These are phyloP conservation scores for Cochlearia excelsa DNA, from an alignment of 345 rosid species.

Conservation along the genomic window DNA sequence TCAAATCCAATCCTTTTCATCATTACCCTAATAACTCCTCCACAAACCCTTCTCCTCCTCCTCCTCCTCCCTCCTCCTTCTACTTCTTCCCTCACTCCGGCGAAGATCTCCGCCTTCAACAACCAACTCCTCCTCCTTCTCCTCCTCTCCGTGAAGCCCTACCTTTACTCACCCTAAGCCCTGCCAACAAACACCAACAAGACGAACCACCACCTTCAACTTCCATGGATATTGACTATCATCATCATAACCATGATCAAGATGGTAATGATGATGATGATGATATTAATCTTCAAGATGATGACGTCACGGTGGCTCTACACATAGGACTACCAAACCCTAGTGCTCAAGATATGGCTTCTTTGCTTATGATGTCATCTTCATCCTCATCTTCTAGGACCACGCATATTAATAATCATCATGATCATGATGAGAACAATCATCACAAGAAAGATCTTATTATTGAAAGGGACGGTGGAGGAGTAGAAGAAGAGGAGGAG, in stretches of 20 bases:
- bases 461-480: conserved; percentile 5
- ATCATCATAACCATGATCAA: conserved; percentile 30
- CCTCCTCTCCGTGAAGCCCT: conserved; percentile 89
- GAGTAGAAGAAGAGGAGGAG: not conserved
- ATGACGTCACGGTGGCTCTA: conserved; percentile 76
- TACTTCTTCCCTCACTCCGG: conserved; percentile 33
- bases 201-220: conserved; percentile 30
- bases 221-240: conserved; percentile 40
- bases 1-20: conserved; percentile 50
- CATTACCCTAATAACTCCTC: conserved; percentile 6
- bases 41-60: not conserved
- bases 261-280: conserved; percentile 30
- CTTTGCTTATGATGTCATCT: conserved; percentile 53
- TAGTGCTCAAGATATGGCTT: conserved; percentile 72
- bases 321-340: conserved; percentile 94
- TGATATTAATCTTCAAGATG: not conserved
- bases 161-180: conserved; percentile 69
- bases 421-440: conserved; percentile 22
- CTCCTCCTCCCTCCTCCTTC: not conserved
- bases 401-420: not conserved
- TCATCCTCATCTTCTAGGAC: conserved; percentile 36
- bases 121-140: conserved; percentile 56
- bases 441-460: conserved; percentile 30
- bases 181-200: conserved; percentile 45
- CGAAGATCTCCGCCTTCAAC: conserved; percentile 22